Evolutionary conservation across 1,284 basidiomycete genomes (phyloP).

Genomic region (Chiua sp.): DNA sequence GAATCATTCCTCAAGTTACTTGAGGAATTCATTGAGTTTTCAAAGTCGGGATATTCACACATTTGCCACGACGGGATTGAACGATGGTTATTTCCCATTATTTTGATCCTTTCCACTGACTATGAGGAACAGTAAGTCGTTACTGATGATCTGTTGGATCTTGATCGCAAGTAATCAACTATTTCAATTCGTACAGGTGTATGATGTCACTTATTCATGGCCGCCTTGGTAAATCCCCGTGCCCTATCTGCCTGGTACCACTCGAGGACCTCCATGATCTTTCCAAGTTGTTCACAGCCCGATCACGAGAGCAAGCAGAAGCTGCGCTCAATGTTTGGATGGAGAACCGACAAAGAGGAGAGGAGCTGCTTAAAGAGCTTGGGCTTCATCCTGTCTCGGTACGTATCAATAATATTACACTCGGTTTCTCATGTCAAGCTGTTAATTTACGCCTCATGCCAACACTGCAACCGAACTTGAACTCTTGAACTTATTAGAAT

Average conservation of each 20-base stretch:
- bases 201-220: slow-evolving; percentile 25
- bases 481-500: not conserved
- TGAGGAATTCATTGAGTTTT: slow-evolving; percentile 2
- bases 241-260: slow-evolving; percentile 15
- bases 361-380: not conserved
- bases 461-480: too few species aligned
- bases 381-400: not conserved
- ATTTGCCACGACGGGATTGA: slow-evolving; percentile 10
- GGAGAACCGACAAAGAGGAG: not conserved
- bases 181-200: slow-evolving; percentile 11
- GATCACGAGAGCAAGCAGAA: not conserved
- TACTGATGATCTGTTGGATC: too few species aligned
- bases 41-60: slow-evolving; percentile 7
- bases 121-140: slow-evolving; percentile 26
- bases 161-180: too few species aligned
- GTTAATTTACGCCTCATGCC: too few species aligned
- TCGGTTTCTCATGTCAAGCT: too few species aligned
- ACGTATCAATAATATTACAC: not conserved
- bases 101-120: slow-evolving; percentile 22
- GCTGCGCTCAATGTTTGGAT: not conserved
- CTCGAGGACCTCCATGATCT: slow-evolving; percentile 8
- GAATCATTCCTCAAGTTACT: slow-evolving; percentile 21
- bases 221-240: slow-evolving; percentile 12
- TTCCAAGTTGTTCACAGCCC: not conserved
- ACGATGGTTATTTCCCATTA: slow-evolving; percentile 7